phyloP scores from a whole-genome alignment of 208 protist genomes.

The Phytomonas sp. region DNA sequence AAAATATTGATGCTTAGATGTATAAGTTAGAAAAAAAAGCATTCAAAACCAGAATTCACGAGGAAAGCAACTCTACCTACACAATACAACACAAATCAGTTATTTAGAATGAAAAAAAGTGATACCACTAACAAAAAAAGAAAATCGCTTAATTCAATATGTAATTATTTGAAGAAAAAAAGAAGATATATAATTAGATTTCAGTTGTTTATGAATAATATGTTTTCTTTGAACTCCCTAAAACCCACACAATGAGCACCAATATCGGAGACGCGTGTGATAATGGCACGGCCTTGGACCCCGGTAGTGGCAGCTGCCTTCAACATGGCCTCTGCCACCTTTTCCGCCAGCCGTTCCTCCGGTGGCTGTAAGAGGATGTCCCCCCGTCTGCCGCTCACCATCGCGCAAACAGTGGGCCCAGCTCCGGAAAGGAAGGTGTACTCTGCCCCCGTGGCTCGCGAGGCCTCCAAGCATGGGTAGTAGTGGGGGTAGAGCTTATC shows the following conservation, averaged over 20 bases:
- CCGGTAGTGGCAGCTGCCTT: constrained; percentile 39
- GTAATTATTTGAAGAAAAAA: constrained; percentile 1
- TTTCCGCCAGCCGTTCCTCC: constrained; percentile 43
- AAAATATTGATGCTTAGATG: constrained; percentile 2
- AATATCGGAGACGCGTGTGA: constrained; percentile 70
- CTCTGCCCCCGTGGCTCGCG: constrained; percentile 49
- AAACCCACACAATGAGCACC: constrained; percentile 64
- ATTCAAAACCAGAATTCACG: no score
- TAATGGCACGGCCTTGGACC: constrained; percentile 58
- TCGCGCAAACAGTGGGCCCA: constrained; percentile 68
- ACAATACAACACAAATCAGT: constrained; percentile 9
- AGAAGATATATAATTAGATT: constrained; percentile 5
- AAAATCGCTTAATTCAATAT: not conserved
- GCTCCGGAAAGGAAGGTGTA: constrained; percentile 78
- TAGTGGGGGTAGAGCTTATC: constrained; percentile 72
- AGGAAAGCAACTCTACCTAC: not conserved
- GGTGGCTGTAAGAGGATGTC: constrained; percentile 46
- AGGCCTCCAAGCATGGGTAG: constrained; percentile 47
- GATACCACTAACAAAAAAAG: constrained; percentile 13
- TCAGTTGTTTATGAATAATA: constrained; percentile 14
- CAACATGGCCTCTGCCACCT: constrained; percentile 72
- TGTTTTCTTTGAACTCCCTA: constrained; percentile 24
- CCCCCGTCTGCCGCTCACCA: constrained; percentile 52
- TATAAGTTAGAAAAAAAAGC: constrained; percentile 2
- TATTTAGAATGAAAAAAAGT: constrained; percentile 5